These are phyloP conservation scores for Cladosporium phlei DNA, from an alignment of 2,329 filamentous ascomycete species.

Conservation along the genomic window DNA sequence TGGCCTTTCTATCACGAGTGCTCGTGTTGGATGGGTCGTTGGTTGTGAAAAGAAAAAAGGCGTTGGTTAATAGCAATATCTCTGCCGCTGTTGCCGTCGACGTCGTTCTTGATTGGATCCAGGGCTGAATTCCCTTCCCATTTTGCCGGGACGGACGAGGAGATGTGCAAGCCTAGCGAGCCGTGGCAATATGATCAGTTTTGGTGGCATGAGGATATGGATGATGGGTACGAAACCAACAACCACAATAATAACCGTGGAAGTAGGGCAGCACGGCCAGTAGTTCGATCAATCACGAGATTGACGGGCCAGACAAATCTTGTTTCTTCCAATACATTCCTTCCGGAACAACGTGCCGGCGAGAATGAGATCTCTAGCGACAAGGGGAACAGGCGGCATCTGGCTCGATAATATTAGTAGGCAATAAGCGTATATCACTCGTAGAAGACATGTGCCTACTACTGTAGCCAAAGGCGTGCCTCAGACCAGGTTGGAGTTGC, in stretches of 20 bases:
- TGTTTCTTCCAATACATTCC: not conserved
- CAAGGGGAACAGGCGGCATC: no score
- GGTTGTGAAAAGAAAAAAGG: no score
- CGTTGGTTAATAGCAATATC: no score
- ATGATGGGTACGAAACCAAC: not conserved
- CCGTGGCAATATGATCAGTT: not conserved
- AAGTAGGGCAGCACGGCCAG: not conserved
- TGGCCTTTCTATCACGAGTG: no score
- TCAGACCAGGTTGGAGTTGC: slow-evolving; percentile 12
- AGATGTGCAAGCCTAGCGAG: not conserved
- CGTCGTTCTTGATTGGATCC: no score
- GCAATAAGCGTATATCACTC: slow-evolving; percentile 1
- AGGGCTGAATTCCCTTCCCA: not conserved
- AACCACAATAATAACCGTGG: not conserved
- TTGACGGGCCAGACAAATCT: not conserved
- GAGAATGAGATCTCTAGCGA: slow-evolving; percentile 1
- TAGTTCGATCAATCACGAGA: not conserved
- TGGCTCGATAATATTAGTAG: no score
- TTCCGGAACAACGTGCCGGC: slow-evolving; percentile 6
- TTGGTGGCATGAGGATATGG: not conserved
- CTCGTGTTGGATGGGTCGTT: no score
- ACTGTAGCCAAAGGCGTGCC: not conserved
- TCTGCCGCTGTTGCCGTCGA: no score
- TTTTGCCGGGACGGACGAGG: slow-evolving; percentile 1
- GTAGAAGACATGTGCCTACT: not conserved